A percentile compares a stretch with the other conserved stretches of the same genome.
Evolutionary conservation across 345 rosid species (phyloP).

Genomic region (Ceriops decandra): DNA sequence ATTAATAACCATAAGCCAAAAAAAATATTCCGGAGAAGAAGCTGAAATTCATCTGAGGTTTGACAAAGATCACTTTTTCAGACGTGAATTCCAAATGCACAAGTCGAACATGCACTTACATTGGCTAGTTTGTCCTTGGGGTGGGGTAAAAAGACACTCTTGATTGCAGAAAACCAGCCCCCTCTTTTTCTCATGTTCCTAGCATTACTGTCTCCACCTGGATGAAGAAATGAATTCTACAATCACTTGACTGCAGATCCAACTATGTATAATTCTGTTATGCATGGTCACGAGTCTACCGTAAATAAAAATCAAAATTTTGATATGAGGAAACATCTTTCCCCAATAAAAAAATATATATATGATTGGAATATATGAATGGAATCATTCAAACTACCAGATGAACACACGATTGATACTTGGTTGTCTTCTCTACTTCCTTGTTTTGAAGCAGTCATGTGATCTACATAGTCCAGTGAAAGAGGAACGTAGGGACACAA

Average conservation of each 20-base stretch:
- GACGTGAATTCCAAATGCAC: background rate
- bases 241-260: slow-evolving; percentile 20
- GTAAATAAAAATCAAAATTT: background rate
- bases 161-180: slow-evolving; percentile 92
- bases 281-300: background rate
- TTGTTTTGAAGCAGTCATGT: background rate
- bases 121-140: slow-evolving; percentile 66
- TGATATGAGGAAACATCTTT: background rate
- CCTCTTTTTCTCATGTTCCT: slow-evolving; percentile 86
- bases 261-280: background rate
- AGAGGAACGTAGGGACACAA: background rate
- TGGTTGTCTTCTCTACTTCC: background rate
- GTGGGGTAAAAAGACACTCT: slow-evolving; percentile 63
- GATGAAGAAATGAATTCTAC: slow-evolving; percentile 18
- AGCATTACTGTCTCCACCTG: slow-evolving; percentile 58
- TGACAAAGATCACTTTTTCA: background rate
- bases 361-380: background rate
- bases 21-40: background rate
- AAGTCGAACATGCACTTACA: slow-evolving; percentile 40
- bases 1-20: background rate
- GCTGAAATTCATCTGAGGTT: background rate
- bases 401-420: slow-evolving; percentile 8
- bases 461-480: background rate
- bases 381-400: background rate
- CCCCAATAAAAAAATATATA: background rate